Evolutionary conservation across 352 stramenopile species (phyloP), one percentile per base, ranked within the genome.

Genomic region (Peronospora tabacina): DNA sequence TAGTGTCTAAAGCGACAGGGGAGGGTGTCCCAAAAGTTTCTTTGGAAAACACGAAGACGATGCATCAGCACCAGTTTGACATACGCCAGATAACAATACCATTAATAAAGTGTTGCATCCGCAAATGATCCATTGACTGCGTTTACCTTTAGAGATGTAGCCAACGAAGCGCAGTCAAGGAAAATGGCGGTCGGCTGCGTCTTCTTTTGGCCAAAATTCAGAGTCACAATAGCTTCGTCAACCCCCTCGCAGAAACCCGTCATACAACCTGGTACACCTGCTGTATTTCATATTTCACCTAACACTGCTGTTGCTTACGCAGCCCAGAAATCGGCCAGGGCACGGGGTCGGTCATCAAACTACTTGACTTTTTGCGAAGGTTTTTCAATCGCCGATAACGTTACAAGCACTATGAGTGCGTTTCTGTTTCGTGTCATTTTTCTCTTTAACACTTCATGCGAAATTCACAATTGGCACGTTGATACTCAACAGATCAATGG

Each of bases 1-100:
- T 17, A 35, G 17, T 57, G 47, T 52, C 34, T 44, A 51, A 58
- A 62, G 58, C 58, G 52, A 66, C 52, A 66, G 58, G 52, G 46
- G 43, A 39, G 58, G 24, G 42, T 17, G 50, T 33, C 8, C 46
- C 41, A n/a, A 44, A 17, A 38, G 10, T 13, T 15, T 56, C 30
- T 56, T 16, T 7, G 37, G 26, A 46, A 33, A 15, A 46, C 5
- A 30, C 17, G 2, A 15, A 20, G 0, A 26, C 11, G 7, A 49
- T 38, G 36, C 10, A 44, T 8, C 2, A 22, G 26, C 20, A 32
- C 5, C 5, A 26, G 32, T 48, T 35, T 45, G 16, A 15, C 28
- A 44, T 12, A 38, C 5, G n/a, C 17, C 8, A 9, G 8, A 11
- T 12, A 38, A 20, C 5, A 38, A 9, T 1, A 20, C 8, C 11